These are phyloP conservation scores for Pseudoperonospora humuli DNA, from an alignment of 352 stramenopile species.

Conservation along the genomic window DNA sequence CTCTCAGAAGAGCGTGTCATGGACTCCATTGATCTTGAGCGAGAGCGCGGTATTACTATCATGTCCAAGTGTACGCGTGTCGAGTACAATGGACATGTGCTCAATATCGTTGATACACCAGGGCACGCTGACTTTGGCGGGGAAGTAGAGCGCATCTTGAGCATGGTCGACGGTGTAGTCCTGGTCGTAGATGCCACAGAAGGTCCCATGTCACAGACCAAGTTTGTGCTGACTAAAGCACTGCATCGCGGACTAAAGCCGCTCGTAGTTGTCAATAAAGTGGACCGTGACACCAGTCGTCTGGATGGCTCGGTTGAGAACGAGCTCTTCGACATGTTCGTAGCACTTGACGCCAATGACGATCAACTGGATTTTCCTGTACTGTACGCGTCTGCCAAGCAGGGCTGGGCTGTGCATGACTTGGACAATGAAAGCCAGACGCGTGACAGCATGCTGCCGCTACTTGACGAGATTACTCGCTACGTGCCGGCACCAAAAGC, in stretches of 20 bases:
- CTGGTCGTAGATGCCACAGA: slow-evolving; percentile 97
- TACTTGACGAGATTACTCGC: slow-evolving; percentile 96
- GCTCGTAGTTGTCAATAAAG: slow-evolving; percentile 98
- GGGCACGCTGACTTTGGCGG: slow-evolving; percentile 98
- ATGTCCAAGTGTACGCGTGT: slow-evolving; percentile 97
- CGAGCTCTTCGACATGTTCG: slow-evolving; percentile 96
- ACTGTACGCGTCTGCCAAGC: slow-evolving; percentile 92
- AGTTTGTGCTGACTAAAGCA: slow-evolving; percentile 97
- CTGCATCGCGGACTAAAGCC: slow-evolving; percentile 89
- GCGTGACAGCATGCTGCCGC: slow-evolving; percentile 87
- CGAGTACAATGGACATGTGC: slow-evolving; percentile 89
- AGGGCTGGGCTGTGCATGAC: slow-evolving; percentile 93
- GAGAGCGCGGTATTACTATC: slow-evolving; percentile 98
- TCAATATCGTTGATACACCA: slow-evolving; percentile 98
- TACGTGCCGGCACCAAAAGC: slow-evolving; percentile 87
- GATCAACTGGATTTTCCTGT: slow-evolving; percentile 96
- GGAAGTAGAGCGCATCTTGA: slow-evolving; percentile 96
- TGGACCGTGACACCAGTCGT: slow-evolving; percentile 89
- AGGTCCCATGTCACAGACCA: slow-evolving; percentile 96
- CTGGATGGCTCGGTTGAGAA: slow-evolving; percentile 93
- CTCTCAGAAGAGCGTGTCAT: slow-evolving; percentile 90
- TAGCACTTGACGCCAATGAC: slow-evolving; percentile 88
- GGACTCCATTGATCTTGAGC: slow-evolving; percentile 97
- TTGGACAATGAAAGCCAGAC: slow-evolving; percentile 61
- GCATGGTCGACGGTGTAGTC: slow-evolving; percentile 96